Evolutionary conservation across 257 asterid species (phyloP).

Genomic region (Solanum clarkiae): DNA sequence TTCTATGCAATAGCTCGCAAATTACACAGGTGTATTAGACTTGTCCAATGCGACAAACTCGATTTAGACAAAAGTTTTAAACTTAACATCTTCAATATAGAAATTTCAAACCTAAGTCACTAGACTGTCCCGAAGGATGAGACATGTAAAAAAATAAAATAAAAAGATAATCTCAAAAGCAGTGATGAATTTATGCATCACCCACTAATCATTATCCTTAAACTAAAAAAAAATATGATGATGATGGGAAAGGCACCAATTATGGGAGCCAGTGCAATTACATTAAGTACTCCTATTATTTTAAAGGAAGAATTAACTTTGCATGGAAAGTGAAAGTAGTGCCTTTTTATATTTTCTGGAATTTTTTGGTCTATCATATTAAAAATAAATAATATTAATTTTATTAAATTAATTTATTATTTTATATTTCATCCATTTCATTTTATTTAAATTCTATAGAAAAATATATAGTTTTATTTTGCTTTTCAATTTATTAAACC

Average conservation of each 20-base stretch:
- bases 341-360: background rate
- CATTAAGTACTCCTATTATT: background rate
- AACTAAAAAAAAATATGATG: background rate
- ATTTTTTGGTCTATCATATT: background rate
- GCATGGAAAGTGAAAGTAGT: background rate
- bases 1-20: too few species aligned
- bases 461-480: too few species aligned
- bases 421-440: background rate
- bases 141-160: background rate
- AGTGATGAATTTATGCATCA: background rate
- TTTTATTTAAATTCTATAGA: background rate
- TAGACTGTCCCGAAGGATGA: background rate
- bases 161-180: background rate
- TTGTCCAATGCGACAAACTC: fast-evolving
- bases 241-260: background rate
- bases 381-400: background rate
- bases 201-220: background rate
- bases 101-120: too few species aligned
- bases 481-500: too few species aligned
- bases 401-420: background rate
- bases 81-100: too few species aligned
- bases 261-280: background rate
- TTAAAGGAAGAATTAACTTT: background rate
- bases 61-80: too few species aligned
- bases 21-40: too few species aligned